A percentile compares a stretch with the other conserved stretches of the same genome.
Evolutionary conservation across 441 rosid genomes (phyloP).

Genomic region (Arabidopsis hybrid): DNA sequence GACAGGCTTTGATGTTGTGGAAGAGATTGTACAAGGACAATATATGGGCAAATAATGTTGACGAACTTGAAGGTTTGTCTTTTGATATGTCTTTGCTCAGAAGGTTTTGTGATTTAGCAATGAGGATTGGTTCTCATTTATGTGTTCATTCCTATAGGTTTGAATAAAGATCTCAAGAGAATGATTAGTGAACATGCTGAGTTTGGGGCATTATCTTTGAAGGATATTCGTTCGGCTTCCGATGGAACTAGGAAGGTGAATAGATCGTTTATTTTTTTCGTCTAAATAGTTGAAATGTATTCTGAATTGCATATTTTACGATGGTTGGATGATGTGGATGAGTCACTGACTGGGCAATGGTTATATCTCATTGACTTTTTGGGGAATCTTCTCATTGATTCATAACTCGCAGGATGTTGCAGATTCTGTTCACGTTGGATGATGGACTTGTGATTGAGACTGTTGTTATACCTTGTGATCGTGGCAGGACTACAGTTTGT

Average conservation of each 20-base stretch:
- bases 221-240: slow-evolving; percentile 68
- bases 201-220: slow-evolving; percentile 70
- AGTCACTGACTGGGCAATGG: not conserved
- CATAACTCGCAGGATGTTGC: slow-evolving; percentile 80
- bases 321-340: slow-evolving; percentile 5
- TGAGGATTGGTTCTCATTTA: slow-evolving; percentile 5
- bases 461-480: slow-evolving; percentile 82
- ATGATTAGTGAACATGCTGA: slow-evolving; percentile 70
- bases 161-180: slow-evolving; percentile 86
- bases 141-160: slow-evolving; percentile 50
- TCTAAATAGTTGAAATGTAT: not conserved
- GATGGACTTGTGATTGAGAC: slow-evolving; percentile 85
- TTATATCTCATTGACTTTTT: slow-evolving; percentile 17
- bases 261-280: slow-evolving; percentile 11
- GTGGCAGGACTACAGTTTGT: slow-evolving; percentile 88
- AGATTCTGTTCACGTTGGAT: slow-evolving; percentile 84
- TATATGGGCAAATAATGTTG: slow-evolving; percentile 67
- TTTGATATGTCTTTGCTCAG: not conserved
- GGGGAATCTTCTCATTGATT: slow-evolving; percentile 68
- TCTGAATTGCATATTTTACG: not conserved
- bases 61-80: slow-evolving; percentile 66
- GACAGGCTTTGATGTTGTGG: slow-evolving; percentile 96
- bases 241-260: slow-evolving; percentile 94
- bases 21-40: slow-evolving; percentile 76
- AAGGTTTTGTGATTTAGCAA: slow-evolving; percentile 4